These are phyloP conservation scores for Uncinocarpus reesii DNA, from an alignment of 2,329 filamentous ascomycete species.

Conservation along the genomic window DNA sequence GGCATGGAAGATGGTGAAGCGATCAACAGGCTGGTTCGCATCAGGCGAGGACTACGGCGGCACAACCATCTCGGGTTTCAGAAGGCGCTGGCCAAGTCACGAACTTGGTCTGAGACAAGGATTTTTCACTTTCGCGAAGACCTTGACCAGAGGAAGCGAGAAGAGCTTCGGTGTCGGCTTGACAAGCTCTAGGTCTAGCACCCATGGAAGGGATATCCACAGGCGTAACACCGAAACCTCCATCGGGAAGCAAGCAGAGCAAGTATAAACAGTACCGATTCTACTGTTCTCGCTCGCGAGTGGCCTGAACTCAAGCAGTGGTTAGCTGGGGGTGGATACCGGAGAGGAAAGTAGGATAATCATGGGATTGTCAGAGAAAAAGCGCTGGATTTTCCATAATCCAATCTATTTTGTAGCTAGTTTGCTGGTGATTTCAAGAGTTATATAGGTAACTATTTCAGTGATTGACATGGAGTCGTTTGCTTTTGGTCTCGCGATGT, in stretches of 20 bases:
- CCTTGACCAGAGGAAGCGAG: slow-evolving; percentile 23
- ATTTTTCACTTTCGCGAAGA: slow-evolving; percentile 26
- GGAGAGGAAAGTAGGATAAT: too few relatives aligned
- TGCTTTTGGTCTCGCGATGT: too few relatives aligned
- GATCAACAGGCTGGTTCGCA: slow-evolving; percentile 28
- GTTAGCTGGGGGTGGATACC: too few relatives aligned
- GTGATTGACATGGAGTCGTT: too few relatives aligned
- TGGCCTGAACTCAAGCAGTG: too few relatives aligned
- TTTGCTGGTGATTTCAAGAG: too few relatives aligned
- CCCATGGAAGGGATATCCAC: slow-evolving; percentile 6
- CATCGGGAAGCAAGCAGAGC: background rate
- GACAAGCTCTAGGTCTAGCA: slow-evolving; percentile 15
- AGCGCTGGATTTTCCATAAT: too few relatives aligned
- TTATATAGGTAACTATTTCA: too few relatives aligned
- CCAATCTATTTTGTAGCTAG: too few relatives aligned
- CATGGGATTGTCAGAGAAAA: too few relatives aligned
- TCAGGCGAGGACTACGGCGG: slow-evolving; percentile 24
- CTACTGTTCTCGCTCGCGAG: too few relatives aligned
- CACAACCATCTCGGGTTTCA: slow-evolving; percentile 17
- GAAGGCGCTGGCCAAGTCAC: slow-evolving; percentile 19
- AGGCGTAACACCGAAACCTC: slow-evolving; percentile 6
- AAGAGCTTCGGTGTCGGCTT: slow-evolving; percentile 17
- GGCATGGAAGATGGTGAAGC: slow-evolving; percentile 50
- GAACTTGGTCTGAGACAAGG: slow-evolving; percentile 25
- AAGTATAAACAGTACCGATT: background rate